These are phyloP conservation scores for Halophytophthora batemanensis DNA, from an alignment of 352 stramenopile species.

Conservation along the genomic window DNA sequence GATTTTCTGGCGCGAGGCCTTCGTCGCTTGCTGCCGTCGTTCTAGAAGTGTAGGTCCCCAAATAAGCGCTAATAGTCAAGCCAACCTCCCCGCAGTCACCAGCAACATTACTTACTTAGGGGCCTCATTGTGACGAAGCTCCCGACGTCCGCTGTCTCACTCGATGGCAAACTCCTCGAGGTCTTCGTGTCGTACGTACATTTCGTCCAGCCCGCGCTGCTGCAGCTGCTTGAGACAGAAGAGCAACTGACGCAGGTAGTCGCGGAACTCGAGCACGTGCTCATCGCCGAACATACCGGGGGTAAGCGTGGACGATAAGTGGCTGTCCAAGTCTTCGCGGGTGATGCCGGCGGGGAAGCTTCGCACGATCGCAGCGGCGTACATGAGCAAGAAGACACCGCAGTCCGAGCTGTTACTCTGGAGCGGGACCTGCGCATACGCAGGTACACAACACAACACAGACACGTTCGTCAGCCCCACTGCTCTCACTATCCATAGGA, in stretches of 20 bases:
- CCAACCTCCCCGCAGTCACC: not conserved
- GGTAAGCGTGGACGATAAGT: constrained; percentile 43
- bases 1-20: constrained; percentile 57
- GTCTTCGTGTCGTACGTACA: constrained; percentile 48
- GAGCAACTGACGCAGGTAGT: constrained; percentile 76
- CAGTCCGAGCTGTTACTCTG: constrained; percentile 95
- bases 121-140: constrained; percentile 1
- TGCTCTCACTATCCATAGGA: not conserved
- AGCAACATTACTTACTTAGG: constrained; percentile 7
- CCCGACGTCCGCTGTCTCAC: no score
- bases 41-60: constrained; percentile 11
- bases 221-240: constrained; percentile 67
- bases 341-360: constrained; percentile 54
- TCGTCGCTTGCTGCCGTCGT: constrained; percentile 23
- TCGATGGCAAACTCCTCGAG: constrained; percentile 61
- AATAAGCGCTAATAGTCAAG: not conserved
- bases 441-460: not conserved
- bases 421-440: constrained; percentile 78
- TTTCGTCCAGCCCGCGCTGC: constrained; percentile 38
- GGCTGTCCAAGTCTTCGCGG: constrained; percentile 48
- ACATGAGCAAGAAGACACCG: constrained; percentile 84
- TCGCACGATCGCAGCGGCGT: constrained; percentile 59
- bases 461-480: not conserved
- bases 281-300: constrained; percentile 62
- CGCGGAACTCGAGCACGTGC: constrained; percentile 70